These are phyloP conservation scores for Erythrophleum fordii DNA, from an alignment of 306 rosid species.

Conservation along the genomic window DNA sequence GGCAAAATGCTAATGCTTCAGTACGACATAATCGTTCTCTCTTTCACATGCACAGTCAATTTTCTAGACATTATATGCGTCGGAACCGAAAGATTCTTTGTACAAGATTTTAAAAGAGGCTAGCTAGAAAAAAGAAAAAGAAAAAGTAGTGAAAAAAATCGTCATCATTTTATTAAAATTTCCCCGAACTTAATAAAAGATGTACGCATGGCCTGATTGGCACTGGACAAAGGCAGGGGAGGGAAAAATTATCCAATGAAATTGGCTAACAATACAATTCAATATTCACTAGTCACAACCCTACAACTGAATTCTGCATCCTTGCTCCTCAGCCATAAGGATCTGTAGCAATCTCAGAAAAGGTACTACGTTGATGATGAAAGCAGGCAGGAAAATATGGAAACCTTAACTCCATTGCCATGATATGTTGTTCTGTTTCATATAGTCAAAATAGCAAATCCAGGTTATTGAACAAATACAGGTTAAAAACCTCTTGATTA, in stretches of 20 bases:
- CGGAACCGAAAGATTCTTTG: neutral
- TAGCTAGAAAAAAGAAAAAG: too few relatives aligned
- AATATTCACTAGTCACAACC: slow-evolving; percentile 14
- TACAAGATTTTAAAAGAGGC: neutral
- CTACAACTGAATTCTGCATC: slow-evolving; percentile 29
- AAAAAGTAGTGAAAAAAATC: neutral
- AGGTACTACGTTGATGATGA: slow-evolving; percentile 18
- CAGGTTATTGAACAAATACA: neutral
- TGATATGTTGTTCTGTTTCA: slow-evolving; percentile 12
- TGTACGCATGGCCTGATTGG: slow-evolving; percentile 21
- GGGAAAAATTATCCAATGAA: slow-evolving; percentile 27
- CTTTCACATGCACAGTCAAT: neutral
- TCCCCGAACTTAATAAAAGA: neutral
- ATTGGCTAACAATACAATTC: slow-evolving; percentile 24
- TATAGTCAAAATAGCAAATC: neutral
- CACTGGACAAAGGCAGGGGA: slow-evolving; percentile 18
- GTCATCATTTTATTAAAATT: slow-evolving; percentile 10
- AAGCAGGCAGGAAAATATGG: slow-evolving; percentile 24
- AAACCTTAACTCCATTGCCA: slow-evolving; percentile 27
- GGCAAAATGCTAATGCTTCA: neutral
- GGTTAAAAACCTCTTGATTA: neutral
- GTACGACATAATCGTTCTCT: neutral
- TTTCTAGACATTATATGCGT: neutral
- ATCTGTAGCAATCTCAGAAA: slow-evolving; percentile 14
- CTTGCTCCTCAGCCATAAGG: neutral